phyloP scores from a whole-genome alignment of 208 protist genomes.

The Angomonas desouzai region DNA sequence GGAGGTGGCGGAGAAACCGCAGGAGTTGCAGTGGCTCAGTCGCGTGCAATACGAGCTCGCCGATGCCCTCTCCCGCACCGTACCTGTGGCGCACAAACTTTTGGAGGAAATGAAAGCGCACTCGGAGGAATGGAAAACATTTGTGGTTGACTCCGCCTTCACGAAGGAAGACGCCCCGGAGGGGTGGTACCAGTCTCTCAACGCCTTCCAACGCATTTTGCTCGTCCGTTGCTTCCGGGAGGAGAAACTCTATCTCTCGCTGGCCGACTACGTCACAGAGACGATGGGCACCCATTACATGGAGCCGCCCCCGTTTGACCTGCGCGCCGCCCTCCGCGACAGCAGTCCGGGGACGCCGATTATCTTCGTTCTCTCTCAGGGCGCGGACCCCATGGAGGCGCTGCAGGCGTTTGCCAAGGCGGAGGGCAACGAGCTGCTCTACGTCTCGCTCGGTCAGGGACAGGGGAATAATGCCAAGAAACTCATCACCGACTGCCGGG shows the following conservation, averaged over 20 bases:
- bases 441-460: slow-evolving; percentile 97
- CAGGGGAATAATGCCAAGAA: slow-evolving; percentile 94
- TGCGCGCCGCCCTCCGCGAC: slow-evolving; percentile 84
- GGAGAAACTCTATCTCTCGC: slow-evolving; percentile 93
- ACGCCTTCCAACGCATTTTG: slow-evolving; percentile 91
- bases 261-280: slow-evolving; percentile 85
- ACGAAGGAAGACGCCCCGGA: slow-evolving; percentile 48
- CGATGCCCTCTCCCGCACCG: slow-evolving; percentile 74
- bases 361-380: slow-evolving; percentile 97
- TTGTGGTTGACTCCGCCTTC: slow-evolving; percentile 57
- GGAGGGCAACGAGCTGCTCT: slow-evolving; percentile 71
- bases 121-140: slow-evolving; percentile 54
- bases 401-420: slow-evolving; percentile 91
- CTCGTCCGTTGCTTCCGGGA: slow-evolving; percentile 92
- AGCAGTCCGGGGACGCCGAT: slow-evolving; percentile 87
- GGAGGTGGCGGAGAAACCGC: slow-evolving; percentile 54
- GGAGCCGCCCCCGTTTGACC: slow-evolving; percentile 92
- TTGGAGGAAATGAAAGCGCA: slow-evolving; percentile 43
- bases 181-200: slow-evolving; percentile 54
- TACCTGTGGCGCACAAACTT: slow-evolving; percentile 65
- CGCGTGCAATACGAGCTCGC: slow-evolving; percentile 84
- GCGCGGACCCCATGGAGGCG: slow-evolving; percentile 93
- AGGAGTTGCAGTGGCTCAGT: slow-evolving; percentile 55
- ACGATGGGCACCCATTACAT: slow-evolving; percentile 92
- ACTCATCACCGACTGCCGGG: slow-evolving; percentile 90